phyloP scores from a whole-genome alignment of 1,284 basidiomycete genomes.

The Entoloma clypeatum region DNA sequence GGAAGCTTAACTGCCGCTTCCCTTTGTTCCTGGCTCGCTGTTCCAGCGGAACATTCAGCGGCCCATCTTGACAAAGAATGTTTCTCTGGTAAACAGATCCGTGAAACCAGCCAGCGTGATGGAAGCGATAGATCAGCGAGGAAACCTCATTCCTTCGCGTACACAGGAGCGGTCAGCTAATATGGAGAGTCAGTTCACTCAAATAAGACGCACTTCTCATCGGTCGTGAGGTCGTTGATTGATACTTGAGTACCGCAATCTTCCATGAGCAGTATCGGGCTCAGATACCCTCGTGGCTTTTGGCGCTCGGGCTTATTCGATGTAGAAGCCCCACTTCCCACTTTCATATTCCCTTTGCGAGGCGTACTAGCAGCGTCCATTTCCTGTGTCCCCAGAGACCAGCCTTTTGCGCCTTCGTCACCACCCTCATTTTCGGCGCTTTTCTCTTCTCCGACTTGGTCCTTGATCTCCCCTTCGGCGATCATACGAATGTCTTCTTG shows the following conservation, averaged over 20 bases:
- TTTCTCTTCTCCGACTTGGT: background rate
- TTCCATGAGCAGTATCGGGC: constrained; percentile 47
- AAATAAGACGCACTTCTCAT: constrained; percentile 32
- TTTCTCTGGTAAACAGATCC: constrained; percentile 14
- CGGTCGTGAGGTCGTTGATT: constrained; percentile 25
- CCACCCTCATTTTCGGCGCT: background rate
- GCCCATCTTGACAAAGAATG: constrained; percentile 16
- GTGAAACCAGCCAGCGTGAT: constrained; percentile 17
- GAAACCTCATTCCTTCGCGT: constrained; percentile 13
- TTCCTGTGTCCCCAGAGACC: no score
- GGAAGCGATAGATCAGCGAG: constrained; percentile 17
- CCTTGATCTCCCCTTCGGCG: no score
- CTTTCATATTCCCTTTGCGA: no score
- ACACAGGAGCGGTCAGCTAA: no score
- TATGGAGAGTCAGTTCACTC: no score
- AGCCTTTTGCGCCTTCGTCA: no score
- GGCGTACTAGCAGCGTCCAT: no score
- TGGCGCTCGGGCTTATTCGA: background rate
- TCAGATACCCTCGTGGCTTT: constrained; percentile 22
- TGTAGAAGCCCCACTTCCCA: no score
- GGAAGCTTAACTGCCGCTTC: constrained; percentile 9
- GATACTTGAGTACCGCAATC: constrained; percentile 40
- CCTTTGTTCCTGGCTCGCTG: background rate
- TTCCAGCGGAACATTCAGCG: constrained; percentile 9
- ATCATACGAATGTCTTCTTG: no score